Evolutionary conservation across 352 stramenopile genomes (phyloP), one percentile per base, ranked within the genome.

Genomic region (Phytophthora vignae): DNA sequence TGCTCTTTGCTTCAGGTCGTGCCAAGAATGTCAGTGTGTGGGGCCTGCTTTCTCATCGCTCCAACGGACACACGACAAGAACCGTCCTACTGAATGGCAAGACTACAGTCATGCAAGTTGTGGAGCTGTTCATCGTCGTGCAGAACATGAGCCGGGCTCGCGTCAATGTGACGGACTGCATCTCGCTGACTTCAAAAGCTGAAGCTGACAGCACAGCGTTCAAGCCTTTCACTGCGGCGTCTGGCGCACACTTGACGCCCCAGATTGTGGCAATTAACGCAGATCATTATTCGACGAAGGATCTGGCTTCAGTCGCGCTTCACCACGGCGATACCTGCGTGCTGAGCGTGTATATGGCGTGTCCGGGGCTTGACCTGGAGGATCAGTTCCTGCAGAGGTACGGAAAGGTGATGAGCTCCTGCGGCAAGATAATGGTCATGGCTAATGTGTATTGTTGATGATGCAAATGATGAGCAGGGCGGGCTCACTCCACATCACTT

Each of bases 321-420:
- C 68, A 74, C 8, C 81, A 91, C 19, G 76, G 76, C 10, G 81
- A 91, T 63, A 22, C 81, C 14, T 87, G 72, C 40, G 76, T 87
- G 25, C 57, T 91, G n/a, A 79, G 79, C 49, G 77, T 90, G 50
- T 88, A 84, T 55, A 69, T 91, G 22, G 58, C 79, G 15, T 88
- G 83, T 22, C 57, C 79, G 0, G 83, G 83, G 6, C 63, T 91
- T 8, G 74, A 88, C 40, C 49, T 90, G 11, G 83, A 91, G 56
- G 69, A 84, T 48, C 66, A 87, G 44, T 88, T 91, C 21, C 68
- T 91, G 56, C 64, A 87, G 14, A 71, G 77, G 83, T 90, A 71
- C 55, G 73, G 11, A 50, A 10, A 49, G 6, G 6, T 0, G 25
- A 9, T 52, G 40, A 11, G 36, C 2, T 12, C 56, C 42, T 49